A percentile compares a stretch with the other conserved stretches of the same genome.
Conservation (phyloP, 1,139 yeast species). For the Candida albicans region DNA sequence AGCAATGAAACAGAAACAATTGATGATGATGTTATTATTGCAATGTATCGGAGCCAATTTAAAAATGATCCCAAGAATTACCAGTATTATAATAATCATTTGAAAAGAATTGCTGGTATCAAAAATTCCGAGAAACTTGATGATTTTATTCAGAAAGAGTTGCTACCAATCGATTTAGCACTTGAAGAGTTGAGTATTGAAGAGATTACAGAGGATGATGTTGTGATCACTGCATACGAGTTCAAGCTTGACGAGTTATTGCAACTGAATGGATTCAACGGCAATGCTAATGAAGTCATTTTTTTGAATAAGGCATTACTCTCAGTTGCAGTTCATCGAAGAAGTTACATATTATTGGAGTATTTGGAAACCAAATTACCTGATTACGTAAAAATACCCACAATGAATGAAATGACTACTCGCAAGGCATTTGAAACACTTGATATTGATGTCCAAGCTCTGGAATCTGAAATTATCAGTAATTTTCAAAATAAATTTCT, state of each 20-base stretch:
- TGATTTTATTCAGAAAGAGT: slow-evolving; percentile 53
- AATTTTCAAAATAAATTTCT: slow-evolving; percentile 48
- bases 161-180: slow-evolving; percentile 56
- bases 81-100: slow-evolving; percentile 32
- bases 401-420: slow-evolving; percentile 14
- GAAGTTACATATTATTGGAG: slow-evolving; percentile 43
- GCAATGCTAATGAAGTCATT: slow-evolving; percentile 41
- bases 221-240: slow-evolving; percentile 68
- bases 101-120: slow-evolving; percentile 45
- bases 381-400: slow-evolving; percentile 22
- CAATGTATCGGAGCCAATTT: slow-evolving; percentile 45
- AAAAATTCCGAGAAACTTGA: slow-evolving; percentile 45
- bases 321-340: slow-evolving; percentile 43
- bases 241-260: slow-evolving; percentile 64
- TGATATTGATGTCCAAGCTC: slow-evolving; percentile 44
- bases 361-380: slow-evolving; percentile 49
- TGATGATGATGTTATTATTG: slow-evolving; percentile 45
- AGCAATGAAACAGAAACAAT: slow-evolving; percentile 16
- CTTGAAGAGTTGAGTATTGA: slow-evolving; percentile 61
- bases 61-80: slow-evolving; percentile 37
- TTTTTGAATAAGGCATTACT: slow-evolving; percentile 36
- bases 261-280: slow-evolving; percentile 54
- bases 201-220: slow-evolving; percentile 72
- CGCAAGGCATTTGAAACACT: slow-evolving; percentile 43
- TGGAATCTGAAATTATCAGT: slow-evolving; percentile 56